A percentile compares a stretch with the other conserved stretches of the same genome.
Evolutionary conservation across 345 rosid genomes (phyloP).

Genomic region (Lumnitzera littorea): DNA sequence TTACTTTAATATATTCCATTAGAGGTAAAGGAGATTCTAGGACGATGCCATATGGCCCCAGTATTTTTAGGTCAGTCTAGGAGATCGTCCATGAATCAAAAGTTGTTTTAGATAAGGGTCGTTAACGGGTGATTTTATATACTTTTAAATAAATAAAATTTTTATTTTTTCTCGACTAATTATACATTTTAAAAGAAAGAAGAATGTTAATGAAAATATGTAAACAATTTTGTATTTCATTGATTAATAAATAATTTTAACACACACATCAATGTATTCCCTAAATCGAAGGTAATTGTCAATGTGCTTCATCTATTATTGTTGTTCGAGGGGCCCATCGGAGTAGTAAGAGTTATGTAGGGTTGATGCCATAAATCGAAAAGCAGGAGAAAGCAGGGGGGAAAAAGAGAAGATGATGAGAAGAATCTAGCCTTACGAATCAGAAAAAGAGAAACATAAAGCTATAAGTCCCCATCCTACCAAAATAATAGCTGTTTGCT

Average conservation of each 20-base stretch:
- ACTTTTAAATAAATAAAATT: too few relatives aligned
- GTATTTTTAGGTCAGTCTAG: not conserved
- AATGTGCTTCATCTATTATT: too few relatives aligned
- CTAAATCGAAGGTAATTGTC: too few relatives aligned
- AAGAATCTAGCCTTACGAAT: constrained; percentile 13
- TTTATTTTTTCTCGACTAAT: too few relatives aligned
- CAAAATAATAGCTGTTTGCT: not conserved
- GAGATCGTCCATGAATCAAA: constrained; percentile 4
- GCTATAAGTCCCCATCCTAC: constrained; percentile 1
- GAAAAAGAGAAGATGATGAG: not conserved
- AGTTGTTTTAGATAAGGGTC: not conserved
- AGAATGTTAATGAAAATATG: too few relatives aligned
- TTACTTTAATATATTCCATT: constrained; percentile 11
- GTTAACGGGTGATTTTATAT: too few relatives aligned
- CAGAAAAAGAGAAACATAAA: constrained; percentile 10
- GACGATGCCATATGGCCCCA: constrained; percentile 8
- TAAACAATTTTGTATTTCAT: not conserved
- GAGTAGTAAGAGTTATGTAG: too few relatives aligned
- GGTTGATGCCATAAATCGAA: not conserved
- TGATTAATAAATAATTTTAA: not conserved
- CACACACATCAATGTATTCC: too few relatives aligned
- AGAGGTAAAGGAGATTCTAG: constrained; percentile 13
- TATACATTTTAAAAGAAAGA: not conserved
- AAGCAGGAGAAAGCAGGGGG: constrained; percentile 1
- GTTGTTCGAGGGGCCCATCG: too few relatives aligned